These are phyloP conservation scores for Chondrus crispus DNA, from an alignment of 23 red algal species.

Conservation along the genomic window DNA sequence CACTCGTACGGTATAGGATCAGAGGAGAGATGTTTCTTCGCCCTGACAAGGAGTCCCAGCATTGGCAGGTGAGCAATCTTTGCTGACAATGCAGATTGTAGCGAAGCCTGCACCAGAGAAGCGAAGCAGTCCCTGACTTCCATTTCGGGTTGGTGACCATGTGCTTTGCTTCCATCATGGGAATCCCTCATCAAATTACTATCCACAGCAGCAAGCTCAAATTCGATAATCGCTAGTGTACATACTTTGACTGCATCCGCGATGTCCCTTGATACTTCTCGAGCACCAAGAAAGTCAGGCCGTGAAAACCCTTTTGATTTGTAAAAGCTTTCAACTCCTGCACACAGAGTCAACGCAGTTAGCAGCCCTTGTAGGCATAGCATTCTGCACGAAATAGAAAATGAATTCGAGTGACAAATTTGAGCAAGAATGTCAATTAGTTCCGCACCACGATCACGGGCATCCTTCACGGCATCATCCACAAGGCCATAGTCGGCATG, in stretches of 20 bases:
- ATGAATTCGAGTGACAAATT: background rate
- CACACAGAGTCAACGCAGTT: conserved; percentile 34
- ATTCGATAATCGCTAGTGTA: background rate
- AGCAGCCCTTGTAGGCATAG: conserved; percentile 18
- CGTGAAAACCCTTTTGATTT: too few relatives aligned
- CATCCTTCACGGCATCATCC: background rate
- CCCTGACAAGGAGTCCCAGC: conserved; percentile 22
- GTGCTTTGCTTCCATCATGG: background rate
- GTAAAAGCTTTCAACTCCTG: conserved; percentile 31
- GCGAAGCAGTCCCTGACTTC: conserved; percentile 26
- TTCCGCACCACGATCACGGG: background rate
- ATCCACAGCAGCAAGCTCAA: background rate
- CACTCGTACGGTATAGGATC: background rate
- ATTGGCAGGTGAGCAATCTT: conserved; percentile 40
- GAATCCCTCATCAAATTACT: background rate
- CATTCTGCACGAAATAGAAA: background rate
- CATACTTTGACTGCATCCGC: background rate
- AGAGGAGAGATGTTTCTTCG: background rate
- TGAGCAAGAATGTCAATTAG: conserved; percentile 16
- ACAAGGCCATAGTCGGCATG: too few relatives aligned
- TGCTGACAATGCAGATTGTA: conserved; percentile 20
- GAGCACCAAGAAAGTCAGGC: background rate
- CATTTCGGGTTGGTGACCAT: background rate
- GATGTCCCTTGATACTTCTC: background rate
- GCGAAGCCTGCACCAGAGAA: conserved; percentile 40